Percentiles rank a stretch among this genome's conserved stretches.
phyloP scores from a whole-genome alignment of 371 early-diverging fungal species.

The Mortierella polycephala region DNA sequence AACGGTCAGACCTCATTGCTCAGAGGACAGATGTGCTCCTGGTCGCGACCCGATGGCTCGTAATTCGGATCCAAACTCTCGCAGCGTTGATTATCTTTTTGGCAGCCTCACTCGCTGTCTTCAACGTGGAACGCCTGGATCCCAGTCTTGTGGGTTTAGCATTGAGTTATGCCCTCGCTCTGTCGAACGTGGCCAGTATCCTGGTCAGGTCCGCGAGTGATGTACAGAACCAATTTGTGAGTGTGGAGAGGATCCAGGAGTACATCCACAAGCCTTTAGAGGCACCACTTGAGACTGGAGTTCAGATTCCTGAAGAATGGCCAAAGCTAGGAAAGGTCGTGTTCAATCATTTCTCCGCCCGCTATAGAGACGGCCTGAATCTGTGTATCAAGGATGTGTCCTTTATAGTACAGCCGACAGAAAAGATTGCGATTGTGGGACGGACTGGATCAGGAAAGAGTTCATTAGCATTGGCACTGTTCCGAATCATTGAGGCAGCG shows the following conservation, averaged over 20 bases:
- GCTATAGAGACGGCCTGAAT: conserved; percentile 72
- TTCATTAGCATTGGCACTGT: conserved; percentile 83
- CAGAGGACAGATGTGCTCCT: conserved; percentile 16
- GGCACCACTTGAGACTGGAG: conserved; percentile 57
- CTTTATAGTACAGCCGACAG: conserved; percentile 61
- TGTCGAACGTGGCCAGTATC: conserved; percentile 84
- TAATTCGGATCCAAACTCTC: conserved; percentile 54
- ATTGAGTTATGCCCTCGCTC: conserved; percentile 73
- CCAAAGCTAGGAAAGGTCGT: conserved; percentile 71
- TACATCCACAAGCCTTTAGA: conserved; percentile 70
- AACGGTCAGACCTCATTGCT: conserved; percentile 17
- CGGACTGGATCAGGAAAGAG: conserved; percentile 80
- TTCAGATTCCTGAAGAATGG: conserved; percentile 66
- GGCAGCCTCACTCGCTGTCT: conserved; percentile 25
- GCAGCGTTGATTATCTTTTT: conserved; percentile 26
- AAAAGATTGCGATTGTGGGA: conserved; percentile 72
- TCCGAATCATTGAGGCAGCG: conserved; percentile 89
- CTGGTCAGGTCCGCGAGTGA: conserved; percentile 72
- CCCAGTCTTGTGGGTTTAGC: conserved; percentile 73
- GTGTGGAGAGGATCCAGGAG: conserved; percentile 75
- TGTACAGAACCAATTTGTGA: conserved; percentile 70
- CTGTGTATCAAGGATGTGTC: conserved; percentile 73
- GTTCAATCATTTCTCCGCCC: conserved; percentile 66
- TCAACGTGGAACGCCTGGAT: conserved; percentile 51
- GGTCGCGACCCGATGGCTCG: conserved; percentile 41